Base-by-base conservation (phyloP, 2,329 filamentous ascomycete species). In the Mollisiaceae sp. region DNA sequence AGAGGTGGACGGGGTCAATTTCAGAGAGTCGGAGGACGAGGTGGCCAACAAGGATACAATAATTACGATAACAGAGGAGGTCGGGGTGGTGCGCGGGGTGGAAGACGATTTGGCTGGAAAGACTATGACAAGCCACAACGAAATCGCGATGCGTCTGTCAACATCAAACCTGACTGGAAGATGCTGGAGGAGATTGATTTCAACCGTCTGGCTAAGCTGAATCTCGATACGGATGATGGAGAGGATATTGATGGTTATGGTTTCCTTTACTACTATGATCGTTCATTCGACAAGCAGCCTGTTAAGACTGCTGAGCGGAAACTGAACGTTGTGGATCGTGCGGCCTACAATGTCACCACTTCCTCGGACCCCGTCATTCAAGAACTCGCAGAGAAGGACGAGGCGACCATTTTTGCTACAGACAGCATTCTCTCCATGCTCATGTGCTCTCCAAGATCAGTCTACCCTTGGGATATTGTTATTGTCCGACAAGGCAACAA, bases 141-240 rank as follows among this genome's bases (percentile, higher is more conserved):
- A 76, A 97, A 97, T 81, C 92, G 95, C 67, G 95, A 99, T 82
- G 91, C 94, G 12, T 97, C 93, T 41, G 92, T 99, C 77, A 94
- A 94, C 82, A 93, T 98, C 80, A 96, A 96, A 82, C 88, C 94
- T 24, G 94, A 97, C 78, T 99, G 95, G 95, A 86, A 89, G 76
- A 87, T 99, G 82, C 84, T 97, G 75, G 95, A 99, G 82, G 95
- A 99, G 85, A 97, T 99, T 78, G 95, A 99, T 80, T 99, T 97
- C 83, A 94, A 93, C 83, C 91, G 95, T 72, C 87, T 99, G 73
- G 86, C 88, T 73, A 99, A 99, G 86, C 87, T 99, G 75, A 99
- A 97, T 82, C 86, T 99, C 68, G 95, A 98, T 75, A 90, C 93
- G 18, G 92, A 94, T 72, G 93, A 97, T 60, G 95, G 95, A 76